Conservation (phyloP, 139 green algal genomes). For the Zygnema cylindricum region DNA sequence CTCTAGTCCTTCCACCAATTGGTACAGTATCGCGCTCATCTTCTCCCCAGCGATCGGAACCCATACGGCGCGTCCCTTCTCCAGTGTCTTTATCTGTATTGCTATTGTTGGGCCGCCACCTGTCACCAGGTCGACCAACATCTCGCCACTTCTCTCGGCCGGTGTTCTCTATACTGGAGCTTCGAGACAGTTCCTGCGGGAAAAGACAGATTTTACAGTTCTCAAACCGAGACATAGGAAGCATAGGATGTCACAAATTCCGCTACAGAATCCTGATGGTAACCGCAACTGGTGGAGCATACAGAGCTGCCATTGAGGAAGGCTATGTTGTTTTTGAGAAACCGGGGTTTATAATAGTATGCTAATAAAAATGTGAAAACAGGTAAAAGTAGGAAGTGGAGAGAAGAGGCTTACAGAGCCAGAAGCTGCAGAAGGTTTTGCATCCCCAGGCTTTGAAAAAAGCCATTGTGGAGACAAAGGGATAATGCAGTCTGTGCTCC, state of each 20-base stretch:
- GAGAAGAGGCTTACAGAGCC: neutral
- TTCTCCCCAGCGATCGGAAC: slow-evolving; percentile 21
- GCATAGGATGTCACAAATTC: too few species aligned
- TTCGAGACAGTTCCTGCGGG: neutral
- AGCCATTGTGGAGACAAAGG: slow-evolving; percentile 29
- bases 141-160: neutral
- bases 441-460: neutral
- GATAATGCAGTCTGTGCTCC: neutral
- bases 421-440: slow-evolving; percentile 20
- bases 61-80: neutral
- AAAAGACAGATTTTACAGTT: neutral
- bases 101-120: slow-evolving; percentile 4
- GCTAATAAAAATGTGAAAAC: too few species aligned
- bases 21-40: slow-evolving; percentile 14
- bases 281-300: too few species aligned
- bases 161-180: neutral
- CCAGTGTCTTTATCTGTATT: neutral
- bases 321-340: too few species aligned
- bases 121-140: slow-evolving; percentile 11
- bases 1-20: neutral
- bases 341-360: too few species aligned
- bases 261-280: too few species aligned
- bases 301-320: too few species aligned
- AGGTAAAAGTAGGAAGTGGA: too few species aligned
- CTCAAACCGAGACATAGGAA: too few species aligned